phyloP scores from a whole-genome alignment of 768 basidiomycete genomes.

The Piloderma croceum region DNA sequence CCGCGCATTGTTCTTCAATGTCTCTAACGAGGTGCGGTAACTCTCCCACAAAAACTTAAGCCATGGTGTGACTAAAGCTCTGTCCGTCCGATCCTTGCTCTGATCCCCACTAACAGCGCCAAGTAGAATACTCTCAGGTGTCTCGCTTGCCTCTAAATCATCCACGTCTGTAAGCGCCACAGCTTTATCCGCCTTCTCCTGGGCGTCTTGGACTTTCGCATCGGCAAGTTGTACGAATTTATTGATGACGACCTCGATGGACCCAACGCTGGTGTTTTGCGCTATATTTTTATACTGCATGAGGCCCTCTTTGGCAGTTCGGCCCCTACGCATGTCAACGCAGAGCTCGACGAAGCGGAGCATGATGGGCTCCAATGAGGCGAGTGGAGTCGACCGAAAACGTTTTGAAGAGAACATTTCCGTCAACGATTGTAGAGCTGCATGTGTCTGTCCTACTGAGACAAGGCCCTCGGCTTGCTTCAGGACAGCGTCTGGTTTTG shows the following conservation, averaged over 20 bases:
- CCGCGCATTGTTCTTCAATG: conserved; percentile 91
- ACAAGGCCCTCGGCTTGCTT: conserved; percentile 94
- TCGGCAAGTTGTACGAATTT: conserved; percentile 79
- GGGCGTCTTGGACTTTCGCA: conserved; percentile 77
- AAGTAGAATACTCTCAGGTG: conserved; percentile 86
- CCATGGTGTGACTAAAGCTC: conserved; percentile 94
- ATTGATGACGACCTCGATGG: conserved; percentile 88
- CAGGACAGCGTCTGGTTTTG: conserved; percentile 84
- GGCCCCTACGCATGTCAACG: conserved; percentile 89
- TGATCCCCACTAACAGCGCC: conserved; percentile 87
- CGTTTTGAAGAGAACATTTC: conserved; percentile 93
- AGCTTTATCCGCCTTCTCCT: conserved; percentile 77
- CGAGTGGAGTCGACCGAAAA: conserved; percentile 85
- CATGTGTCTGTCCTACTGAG: conserved; percentile 85
- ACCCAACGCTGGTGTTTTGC: conserved; percentile 84
- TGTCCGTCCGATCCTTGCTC: conserved; percentile 90
- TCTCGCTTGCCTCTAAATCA: conserved; percentile 93
- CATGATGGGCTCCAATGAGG: conserved; percentile 92
- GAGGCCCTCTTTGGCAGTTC: conserved; percentile 90
- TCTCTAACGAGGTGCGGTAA: conserved; percentile 92
- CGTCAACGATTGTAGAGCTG: conserved; percentile 83
- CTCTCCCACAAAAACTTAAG: conserved; percentile 99
- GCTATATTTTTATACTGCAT: conserved; percentile 99
- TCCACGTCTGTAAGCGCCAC: conserved; percentile 78
- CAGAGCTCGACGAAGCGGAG: conserved; percentile 94